Percentiles rank a stretch among this genome's conserved stretches.
These are phyloP conservation scores for Podospora fimiseda DNA, from an alignment of 495 filamentous ascomycete species.

Conservation along the genomic window DNA sequence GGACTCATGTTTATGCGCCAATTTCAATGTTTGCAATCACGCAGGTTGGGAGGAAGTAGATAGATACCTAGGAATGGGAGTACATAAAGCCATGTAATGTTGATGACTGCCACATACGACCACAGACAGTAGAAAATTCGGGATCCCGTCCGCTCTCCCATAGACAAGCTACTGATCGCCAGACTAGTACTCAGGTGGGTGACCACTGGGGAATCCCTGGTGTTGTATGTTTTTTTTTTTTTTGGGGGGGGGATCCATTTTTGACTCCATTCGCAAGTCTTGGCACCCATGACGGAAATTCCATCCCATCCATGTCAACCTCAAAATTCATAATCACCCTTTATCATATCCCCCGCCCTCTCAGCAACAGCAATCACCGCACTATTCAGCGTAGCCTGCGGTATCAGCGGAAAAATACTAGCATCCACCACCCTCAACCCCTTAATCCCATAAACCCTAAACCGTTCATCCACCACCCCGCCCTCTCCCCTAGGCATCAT, in stretches of 20 bases:
- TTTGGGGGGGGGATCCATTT: too few relatives aligned
- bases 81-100: too few relatives aligned
- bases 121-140: slow-evolving; percentile 40
- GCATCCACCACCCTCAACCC: too few relatives aligned
- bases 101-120: slow-evolving; percentile 46
- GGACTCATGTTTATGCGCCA: neutral
- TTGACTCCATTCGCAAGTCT: too few relatives aligned
- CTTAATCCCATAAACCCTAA: slow-evolving; percentile 8
- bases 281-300: too few relatives aligned
- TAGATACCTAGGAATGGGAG: neutral
- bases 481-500: slow-evolving; percentile 21
- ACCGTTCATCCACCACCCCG: slow-evolving; percentile 7
- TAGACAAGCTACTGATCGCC: slow-evolving; percentile 31
- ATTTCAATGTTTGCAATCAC: neutral
- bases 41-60: neutral
- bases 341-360: slow-evolving; percentile 3
- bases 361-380: slow-evolving; percentile 5
- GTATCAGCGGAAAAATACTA: too few relatives aligned
- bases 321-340: neutral
- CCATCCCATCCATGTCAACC: neutral
- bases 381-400: neutral
- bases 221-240: too few relatives aligned
- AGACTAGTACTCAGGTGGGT: slow-evolving; percentile 5
- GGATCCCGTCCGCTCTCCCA: slow-evolving; percentile 49
- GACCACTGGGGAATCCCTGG: too few relatives aligned